Evolutionary conservation across 192 early-diverging fungal genomes (phyloP), one percentile per base, ranked within the genome.

Genomic region (Umbelopsis vinacea): DNA sequence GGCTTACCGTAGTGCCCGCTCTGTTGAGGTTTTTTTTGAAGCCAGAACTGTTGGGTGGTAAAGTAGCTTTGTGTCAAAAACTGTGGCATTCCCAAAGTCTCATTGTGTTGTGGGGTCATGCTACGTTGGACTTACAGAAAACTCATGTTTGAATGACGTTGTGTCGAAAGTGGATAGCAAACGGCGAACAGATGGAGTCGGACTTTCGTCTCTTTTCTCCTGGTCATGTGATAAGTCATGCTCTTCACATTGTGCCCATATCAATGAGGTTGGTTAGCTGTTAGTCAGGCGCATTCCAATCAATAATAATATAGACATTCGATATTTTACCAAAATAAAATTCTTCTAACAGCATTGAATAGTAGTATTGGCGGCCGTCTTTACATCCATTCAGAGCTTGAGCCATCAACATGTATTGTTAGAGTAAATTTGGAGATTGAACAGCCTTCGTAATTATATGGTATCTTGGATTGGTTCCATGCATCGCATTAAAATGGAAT

Each of bases 1-100:
- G 17, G 21, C 66, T 74, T 77, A 89, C 90, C 66, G 83, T 82
- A 14, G 90, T 91, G n/a, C 89, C 87, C 2, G 92, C 92, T 48
- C 92, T 79, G 79, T 84, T 89, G 57, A 95, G 85, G 68, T 89
- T 92, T 82, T 95, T 95, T 74, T 92, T 94, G 70, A 95, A 89
- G 22, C 94, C 92, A 54, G 86, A 84, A 87, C 93, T 92, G 63
- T 29, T 38, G 48, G 60, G 45, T 48, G 2, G 9, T 52, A 2
- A 46, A 19, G 38, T 14, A 23, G 3, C 4, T 11, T 15, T 63
- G 26, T 4, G 57, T 6, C 4, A 60, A 23, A 67, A 29, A 17
- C 23, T 29, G 3, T 29, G 29, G 29, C 29, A 29, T 3, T 29
- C 3, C 29, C 15, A 6, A 26, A n/a, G 23, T 43, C 15, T 35